Evolutionary conservation across 495 filamentous ascomycete species (phyloP), one percentile per base, ranked within the genome.

Genomic region (Aspergillus biplanus): DNA sequence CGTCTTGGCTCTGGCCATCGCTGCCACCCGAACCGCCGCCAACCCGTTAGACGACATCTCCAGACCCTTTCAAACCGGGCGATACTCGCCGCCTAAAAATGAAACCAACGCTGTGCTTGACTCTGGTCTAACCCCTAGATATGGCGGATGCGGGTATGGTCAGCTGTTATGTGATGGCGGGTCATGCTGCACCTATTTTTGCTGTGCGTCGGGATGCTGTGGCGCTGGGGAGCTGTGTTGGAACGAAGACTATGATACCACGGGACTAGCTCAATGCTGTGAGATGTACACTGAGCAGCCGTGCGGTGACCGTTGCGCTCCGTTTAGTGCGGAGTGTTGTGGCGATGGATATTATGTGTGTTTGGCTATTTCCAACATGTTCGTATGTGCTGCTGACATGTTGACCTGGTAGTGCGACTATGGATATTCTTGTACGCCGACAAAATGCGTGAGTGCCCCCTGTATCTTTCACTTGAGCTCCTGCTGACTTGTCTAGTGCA

Each of bases 181-280:
- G 1, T 7, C 46, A 48, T 48, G 46, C 16, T 48, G 46, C 16
- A n/a, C 46, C 46, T 48, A 48, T 48, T 48, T 48, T 16, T 48
- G 46, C 46, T 48, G 46, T 21, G 46, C 11, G 11, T 48, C n/a
- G 6, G 46, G 46, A 48, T 48, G 46, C 46, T 48, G 46, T 48
- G 8, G n/a, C n/a, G 13, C 46, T n/a, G 46, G 46, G 46, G 46
- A 48, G 46, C 46, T 48, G 6, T 48, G 46, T 4, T 48, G 46
- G 46, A 48, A 48, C 5, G 46, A 48, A 7, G 46, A 48, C 5
- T 7, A 48, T 5, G 46, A 48, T 48, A 48, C 6, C 1, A 16
- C n/a, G 1, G 46, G 46, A 1, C 11, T 48, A 1, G 11, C 46
- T 7, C 46, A 48, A 16, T 48, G 46, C 46, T 48, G 46, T 16